Evolutionary conservation across 108 stramenopile genomes (phyloP), one percentile per base, ranked within the genome.

Genomic region (Nitzschia putrida): DNA sequence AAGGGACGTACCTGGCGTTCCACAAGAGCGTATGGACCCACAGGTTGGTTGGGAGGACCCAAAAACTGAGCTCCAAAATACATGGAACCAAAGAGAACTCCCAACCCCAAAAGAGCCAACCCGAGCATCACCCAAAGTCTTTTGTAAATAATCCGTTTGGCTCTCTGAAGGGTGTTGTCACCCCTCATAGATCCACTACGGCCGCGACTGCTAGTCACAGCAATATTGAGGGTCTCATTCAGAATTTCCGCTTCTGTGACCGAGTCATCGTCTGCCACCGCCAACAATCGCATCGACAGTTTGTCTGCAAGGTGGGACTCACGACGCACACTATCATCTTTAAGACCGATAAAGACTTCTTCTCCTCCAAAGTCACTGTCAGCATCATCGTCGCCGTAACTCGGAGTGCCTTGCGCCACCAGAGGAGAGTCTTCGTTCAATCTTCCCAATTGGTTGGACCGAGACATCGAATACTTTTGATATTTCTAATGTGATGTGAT

Each of bases 31-130:
- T 94, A 94, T 10, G 81, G 78, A 42, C 93, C 93, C 16, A 87
- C 77, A 0, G 92, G 92, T 69, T 85, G 85, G 60, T 66, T 66
- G 24, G 92, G 89, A 29, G 92, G 92, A 11, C 89, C 91, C 54
- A 86, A 71, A 37, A 78, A 69, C 56, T 70, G 39, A 0, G 60
- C 77, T 21, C 73, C 73, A 6, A 90, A 44, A 6, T 42, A 43
- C 10, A 69, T 12, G 6, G 61, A 53, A 16, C 55, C 55, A 26
- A 37, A 22, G 40, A 76, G 25, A n/a, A 69, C 14, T 12, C 39
- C 68, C 38, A 76, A 69, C 42, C 55, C 61, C 26, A 76, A 37
- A 21, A 76, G 5, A 13, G 13, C 50, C 61, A 76, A 60, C 0
- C 51, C 50, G 16, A 59, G 41, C 66, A 79, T 72, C 24, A 61